Evolutionary conservation across 352 stramenopile species (phyloP).

Genomic region (Elongisporangium senticosum): DNA sequence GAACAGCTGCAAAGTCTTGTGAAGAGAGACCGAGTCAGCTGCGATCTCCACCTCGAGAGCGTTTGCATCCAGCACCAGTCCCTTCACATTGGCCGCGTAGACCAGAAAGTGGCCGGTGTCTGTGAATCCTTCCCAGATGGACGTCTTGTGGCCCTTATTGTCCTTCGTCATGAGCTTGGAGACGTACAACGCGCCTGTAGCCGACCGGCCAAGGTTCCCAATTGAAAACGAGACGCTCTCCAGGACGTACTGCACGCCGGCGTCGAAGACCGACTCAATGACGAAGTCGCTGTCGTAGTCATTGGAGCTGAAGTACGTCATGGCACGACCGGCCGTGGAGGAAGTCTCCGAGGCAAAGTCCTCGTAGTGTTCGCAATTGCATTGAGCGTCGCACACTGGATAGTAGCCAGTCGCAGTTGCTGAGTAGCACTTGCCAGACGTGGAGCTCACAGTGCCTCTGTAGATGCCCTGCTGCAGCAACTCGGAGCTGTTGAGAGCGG

Average conservation of each 20-base stretch:
- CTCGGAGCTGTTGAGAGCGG: slow-evolving; percentile 6
- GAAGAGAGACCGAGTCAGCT: neutral
- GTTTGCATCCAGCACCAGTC: neutral
- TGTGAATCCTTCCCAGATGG: slow-evolving; percentile 7
- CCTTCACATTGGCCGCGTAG: slow-evolving; percentile 5
- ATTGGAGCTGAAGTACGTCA: slow-evolving; percentile 8
- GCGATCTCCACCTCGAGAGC: neutral
- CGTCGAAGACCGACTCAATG: slow-evolving; percentile 4
- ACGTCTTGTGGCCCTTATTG: neutral
- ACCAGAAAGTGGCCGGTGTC: slow-evolving; percentile 6
- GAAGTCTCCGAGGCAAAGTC: neutral
- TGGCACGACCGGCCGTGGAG: slow-evolving; percentile 6
- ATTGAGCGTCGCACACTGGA: neutral
- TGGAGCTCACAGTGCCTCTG: slow-evolving; percentile 6
- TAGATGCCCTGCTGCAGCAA: slow-evolving; percentile 7
- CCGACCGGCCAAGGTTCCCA: neutral
- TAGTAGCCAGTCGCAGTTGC: neutral
- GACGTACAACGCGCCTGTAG: neutral
- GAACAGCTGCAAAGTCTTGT: neutral
- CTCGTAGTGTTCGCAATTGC: neutral
- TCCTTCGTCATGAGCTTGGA: neutral
- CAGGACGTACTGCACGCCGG: slow-evolving; percentile 2
- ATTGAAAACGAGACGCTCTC: neutral
- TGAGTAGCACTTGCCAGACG: slow-evolving; percentile 3
- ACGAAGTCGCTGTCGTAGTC: slow-evolving; percentile 7